Evolutionary conservation across 495 filamentous ascomycete genomes (phyloP).

Genomic region (Hyaloscypha variabilis): DNA sequence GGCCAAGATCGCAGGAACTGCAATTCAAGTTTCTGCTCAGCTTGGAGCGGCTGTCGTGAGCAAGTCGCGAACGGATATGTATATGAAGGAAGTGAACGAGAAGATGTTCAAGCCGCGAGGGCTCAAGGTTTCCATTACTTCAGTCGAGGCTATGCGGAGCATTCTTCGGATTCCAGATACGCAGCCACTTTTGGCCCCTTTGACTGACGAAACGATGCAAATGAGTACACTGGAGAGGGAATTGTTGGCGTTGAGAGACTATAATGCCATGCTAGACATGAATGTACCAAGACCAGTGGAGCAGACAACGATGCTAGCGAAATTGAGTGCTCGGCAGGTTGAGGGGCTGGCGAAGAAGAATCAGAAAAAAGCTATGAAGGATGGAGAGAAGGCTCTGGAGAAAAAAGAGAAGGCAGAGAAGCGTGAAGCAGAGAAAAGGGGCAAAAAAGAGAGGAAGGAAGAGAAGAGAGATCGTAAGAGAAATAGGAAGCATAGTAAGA

Average conservation of each 20-base stretch:
- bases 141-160: constrained; percentile 29
- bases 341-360: constrained; percentile 11
- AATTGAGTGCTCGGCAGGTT: not conserved
- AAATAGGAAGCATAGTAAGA: not conserved
- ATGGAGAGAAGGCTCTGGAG: not conserved
- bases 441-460: not conserved
- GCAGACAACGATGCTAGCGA: not conserved
- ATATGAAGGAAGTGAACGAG: constrained; percentile 34
- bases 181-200: constrained; percentile 26
- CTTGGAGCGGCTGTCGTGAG: constrained; percentile 33
- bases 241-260: constrained; percentile 29
- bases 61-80: constrained; percentile 35
- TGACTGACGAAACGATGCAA: constrained; percentile 19
- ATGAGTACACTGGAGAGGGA: constrained; percentile 28
- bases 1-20: constrained; percentile 34
- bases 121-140: constrained; percentile 33
- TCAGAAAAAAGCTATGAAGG: not conserved
- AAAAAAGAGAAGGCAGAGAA: constrained; percentile 2
- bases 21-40: constrained; percentile 34
- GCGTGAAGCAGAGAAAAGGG: not conserved
- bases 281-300: constrained; percentile 26
- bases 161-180: constrained; percentile 17
- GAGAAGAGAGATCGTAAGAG: not conserved
- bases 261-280: constrained; percentile 36
- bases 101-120: constrained; percentile 36